Conservation (phyloP, 192 early-diverging fungal species). For the Coemansia sp. region DNA sequence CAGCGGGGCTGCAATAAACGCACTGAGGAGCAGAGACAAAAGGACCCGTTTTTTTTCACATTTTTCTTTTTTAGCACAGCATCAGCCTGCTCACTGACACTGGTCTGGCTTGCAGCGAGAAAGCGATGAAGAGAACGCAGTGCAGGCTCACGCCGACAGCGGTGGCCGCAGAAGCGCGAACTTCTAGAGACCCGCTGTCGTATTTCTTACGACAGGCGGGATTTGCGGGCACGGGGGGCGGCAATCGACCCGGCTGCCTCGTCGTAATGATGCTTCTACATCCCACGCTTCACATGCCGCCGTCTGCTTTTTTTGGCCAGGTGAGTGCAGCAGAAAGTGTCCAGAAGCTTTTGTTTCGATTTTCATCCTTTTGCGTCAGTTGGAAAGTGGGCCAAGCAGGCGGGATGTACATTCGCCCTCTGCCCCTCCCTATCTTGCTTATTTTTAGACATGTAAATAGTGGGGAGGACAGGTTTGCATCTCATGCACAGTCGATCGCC, state of each 20-base stretch:
- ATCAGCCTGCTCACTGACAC: neutral
- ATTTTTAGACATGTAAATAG: conserved; percentile 29
- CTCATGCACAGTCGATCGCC: conserved; percentile 23
- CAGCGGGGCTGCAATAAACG: neutral
- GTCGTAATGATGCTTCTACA: neutral
- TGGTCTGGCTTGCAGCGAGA: neutral
- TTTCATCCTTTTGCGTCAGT: neutral
- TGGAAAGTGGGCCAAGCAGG: conserved; percentile 13
- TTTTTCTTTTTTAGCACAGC: neutral
- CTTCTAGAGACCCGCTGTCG: neutral
- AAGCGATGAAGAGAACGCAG: neutral
- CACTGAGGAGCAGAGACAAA: neutral
- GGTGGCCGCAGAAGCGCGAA: neutral
- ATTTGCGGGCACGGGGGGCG: neutral
- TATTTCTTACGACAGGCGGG: neutral
- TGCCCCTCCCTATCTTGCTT: neutral
- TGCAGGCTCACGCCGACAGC: neutral
- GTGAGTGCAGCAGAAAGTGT: neutral
- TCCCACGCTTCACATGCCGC: conserved; percentile 4
- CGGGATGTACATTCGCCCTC: conserved; percentile 1
- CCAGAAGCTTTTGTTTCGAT: neutral
- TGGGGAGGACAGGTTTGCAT: conserved; percentile 17
- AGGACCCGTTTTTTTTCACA: neutral
- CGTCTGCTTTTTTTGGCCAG: neutral
- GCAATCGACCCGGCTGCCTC: neutral